A percentile compares a stretch with the other conserved stretches of the same genome.
These are phyloP conservation scores for Candida parachauliodes DNA, from an alignment of 805 yeast genomes.

Conservation along the genomic window DNA sequence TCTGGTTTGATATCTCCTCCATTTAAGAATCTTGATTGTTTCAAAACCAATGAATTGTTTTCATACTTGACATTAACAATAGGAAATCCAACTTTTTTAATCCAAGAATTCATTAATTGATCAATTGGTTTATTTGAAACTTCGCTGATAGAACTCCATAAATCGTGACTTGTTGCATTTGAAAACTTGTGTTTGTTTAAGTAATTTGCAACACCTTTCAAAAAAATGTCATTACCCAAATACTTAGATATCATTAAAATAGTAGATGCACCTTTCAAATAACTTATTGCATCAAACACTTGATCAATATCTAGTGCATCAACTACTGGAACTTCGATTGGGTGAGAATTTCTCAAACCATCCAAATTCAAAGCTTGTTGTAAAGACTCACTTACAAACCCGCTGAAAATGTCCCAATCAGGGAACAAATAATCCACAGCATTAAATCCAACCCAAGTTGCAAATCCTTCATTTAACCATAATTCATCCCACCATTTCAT, in stretches of 20 bases:
- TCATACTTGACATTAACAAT: constrained; percentile 48
- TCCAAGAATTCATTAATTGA: constrained; percentile 66
- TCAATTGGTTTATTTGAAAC: constrained; percentile 61
- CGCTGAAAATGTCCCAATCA: constrained; percentile 74
- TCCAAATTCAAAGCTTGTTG: constrained; percentile 53
- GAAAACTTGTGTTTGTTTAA: constrained; percentile 59
- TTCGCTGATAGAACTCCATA: constrained; percentile 65
- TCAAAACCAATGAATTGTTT: constrained; percentile 34
- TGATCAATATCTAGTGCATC: constrained; percentile 79
- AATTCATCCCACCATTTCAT: constrained; percentile 94
- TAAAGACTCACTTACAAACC: constrained; percentile 48
- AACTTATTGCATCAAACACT: constrained; percentile 78
- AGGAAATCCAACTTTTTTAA: constrained; percentile 71
- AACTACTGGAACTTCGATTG: constrained; percentile 77
- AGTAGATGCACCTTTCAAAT: constrained; percentile 75
- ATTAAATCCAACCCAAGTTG: constrained; percentile 77
- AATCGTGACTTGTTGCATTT: constrained; percentile 71
- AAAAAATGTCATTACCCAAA: constrained; percentile 64
- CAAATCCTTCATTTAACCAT: constrained; percentile 89
- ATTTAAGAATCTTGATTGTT: constrained; percentile 59
- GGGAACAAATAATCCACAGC: constrained; percentile 71
- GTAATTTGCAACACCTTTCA: constrained; percentile 70
- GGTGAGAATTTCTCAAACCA: constrained; percentile 64
- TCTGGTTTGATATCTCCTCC: constrained; percentile 58
- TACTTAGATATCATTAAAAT: constrained; percentile 72